A percentile compares a stretch with the other conserved stretches of the same genome.
These are phyloP conservation scores for Kodamaea fukazawae DNA, from an alignment of 805 yeast species.

Conservation along the genomic window DNA sequence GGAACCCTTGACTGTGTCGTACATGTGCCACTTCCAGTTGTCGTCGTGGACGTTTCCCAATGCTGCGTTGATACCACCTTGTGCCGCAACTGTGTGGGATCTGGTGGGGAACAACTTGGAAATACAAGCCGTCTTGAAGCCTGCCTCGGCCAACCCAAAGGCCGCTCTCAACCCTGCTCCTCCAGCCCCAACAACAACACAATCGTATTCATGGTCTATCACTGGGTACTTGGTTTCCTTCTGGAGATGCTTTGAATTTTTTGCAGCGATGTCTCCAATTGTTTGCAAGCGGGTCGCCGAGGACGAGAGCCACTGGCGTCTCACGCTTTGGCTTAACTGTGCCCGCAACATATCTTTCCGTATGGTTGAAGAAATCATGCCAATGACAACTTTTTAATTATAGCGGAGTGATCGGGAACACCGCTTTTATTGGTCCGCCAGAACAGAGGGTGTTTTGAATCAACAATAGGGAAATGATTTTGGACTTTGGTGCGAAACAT, in stretches of 20 bases:
- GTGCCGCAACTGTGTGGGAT: conserved; percentile 99
- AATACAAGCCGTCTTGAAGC: conserved; percentile 96
- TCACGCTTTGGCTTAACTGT: background rate
- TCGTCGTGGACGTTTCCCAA: conserved; percentile 97
- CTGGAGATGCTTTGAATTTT: conserved; percentile 1
- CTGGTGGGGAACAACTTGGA: conserved; percentile 97
- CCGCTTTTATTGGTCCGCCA: too few species aligned
- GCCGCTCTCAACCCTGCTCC: conserved; percentile 99
- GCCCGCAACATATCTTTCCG: background rate
- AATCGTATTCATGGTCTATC: conserved; percentile 96
- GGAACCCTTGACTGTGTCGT: conserved; percentile 98
- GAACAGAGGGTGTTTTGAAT: too few species aligned
- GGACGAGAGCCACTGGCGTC: background rate
- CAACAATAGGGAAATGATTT: too few species aligned
- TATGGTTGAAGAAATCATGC: too few species aligned
- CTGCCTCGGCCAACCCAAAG: conserved; percentile 94
- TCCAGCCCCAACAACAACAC: conserved; percentile 98
- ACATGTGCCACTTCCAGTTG: conserved; percentile 99
- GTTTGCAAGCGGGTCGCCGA: conserved; percentile 1
- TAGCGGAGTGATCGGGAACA: too few species aligned
- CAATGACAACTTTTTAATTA: too few species aligned
- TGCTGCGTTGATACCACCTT: conserved; percentile 99
- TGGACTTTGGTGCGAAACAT: too few species aligned
- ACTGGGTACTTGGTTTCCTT: conserved; percentile 65
- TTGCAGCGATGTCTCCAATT: conserved; percentile 1